phyloP scores from a whole-genome alignment of 768 basidiomycete species.

The Russula virescens region DNA sequence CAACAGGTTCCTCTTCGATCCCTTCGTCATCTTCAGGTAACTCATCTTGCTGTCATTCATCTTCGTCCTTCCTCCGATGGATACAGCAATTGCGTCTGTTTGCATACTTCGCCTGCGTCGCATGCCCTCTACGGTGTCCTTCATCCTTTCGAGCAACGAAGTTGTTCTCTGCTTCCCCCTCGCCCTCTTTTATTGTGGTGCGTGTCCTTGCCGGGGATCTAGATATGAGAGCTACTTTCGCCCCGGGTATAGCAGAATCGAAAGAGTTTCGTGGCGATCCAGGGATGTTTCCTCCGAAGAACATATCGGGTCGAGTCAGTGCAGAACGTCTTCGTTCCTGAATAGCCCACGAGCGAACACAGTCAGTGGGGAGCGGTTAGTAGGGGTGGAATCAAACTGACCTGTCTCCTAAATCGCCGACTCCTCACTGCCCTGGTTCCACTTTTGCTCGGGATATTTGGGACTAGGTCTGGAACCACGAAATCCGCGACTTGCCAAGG shows the following conservation, averaged over 20 bases:
- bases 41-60: slow-evolving; percentile 32
- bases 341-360: slow-evolving; percentile 40
- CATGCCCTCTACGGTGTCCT: slow-evolving; percentile 34
- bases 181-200: slow-evolving; percentile 25
- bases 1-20: background rate
- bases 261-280: slow-evolving; percentile 40
- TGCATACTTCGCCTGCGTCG: slow-evolving; percentile 33
- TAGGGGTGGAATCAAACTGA: background rate
- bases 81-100: slow-evolving; percentile 30
- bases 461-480: slow-evolving; percentile 35
- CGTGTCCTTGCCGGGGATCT: slow-evolving; percentile 18
- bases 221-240: background rate
- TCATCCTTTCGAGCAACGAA: slow-evolving; percentile 34
- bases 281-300: slow-evolving; percentile 51
- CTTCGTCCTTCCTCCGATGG: slow-evolving; percentile 38
- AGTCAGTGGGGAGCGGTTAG: background rate
- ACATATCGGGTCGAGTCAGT: slow-evolving; percentile 40
- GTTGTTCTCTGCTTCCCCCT: slow-evolving; percentile 34
- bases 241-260: slow-evolving; percentile 16
- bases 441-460: background rate
- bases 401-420: slow-evolving; percentile 16
- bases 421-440: background rate
- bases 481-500: slow-evolving; percentile 56
- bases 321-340: slow-evolving; percentile 59
- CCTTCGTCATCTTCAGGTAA: slow-evolving; percentile 19